These are phyloP conservation scores for Rhodotorula babjevae DNA, from an alignment of 768 basidiomycete species.

Conservation along the genomic window DNA sequence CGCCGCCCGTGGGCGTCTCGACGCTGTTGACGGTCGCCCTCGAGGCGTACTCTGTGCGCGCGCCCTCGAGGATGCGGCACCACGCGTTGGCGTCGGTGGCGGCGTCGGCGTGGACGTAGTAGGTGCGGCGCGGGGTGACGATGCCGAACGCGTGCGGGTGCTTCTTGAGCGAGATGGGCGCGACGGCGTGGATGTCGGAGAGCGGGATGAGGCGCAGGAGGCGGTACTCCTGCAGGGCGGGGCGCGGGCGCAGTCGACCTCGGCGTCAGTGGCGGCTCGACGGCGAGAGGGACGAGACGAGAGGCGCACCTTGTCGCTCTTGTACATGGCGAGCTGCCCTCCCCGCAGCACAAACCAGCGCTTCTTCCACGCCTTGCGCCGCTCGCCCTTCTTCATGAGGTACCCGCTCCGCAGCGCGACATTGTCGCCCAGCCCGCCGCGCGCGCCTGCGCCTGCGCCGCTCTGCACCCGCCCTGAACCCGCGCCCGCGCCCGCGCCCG, in stretches of 20 bases:
- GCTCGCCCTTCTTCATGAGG: constrained; percentile 95
- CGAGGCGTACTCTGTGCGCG: constrained; percentile 15
- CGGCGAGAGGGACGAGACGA: too few species aligned
- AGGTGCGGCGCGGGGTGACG: constrained; percentile 82
- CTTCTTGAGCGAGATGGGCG: constrained; percentile 78
- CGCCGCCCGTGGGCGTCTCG: constrained; percentile 10
- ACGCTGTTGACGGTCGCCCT: constrained; percentile 11
- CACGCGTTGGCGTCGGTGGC: constrained; percentile 71
- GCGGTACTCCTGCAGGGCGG: too few species aligned
- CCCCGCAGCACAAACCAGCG: constrained; percentile 95
- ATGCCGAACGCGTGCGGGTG: constrained; percentile 85
- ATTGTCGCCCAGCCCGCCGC: constrained; percentile 46
- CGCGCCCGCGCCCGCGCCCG: too few species aligned
- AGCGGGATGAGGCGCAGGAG: constrained; percentile 82
- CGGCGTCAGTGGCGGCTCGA: too few species aligned
- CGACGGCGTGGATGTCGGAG: constrained; percentile 81
- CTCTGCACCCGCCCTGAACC: constrained; percentile 3
- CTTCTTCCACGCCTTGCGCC: constrained; percentile 99
- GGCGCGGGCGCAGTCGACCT: too few species aligned
- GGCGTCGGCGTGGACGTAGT: constrained; percentile 76
- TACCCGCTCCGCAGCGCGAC: constrained; percentile 82
- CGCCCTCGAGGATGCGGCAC: constrained; percentile 30
- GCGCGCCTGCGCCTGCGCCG: too few species aligned
- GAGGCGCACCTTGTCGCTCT: constrained; percentile 80
- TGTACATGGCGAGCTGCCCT: constrained; percentile 92